Percentiles rank a stretch among this genome's conserved stretches.
Evolutionary conservation across 2,329 filamentous ascomycete species (phyloP).

Genomic region (Akanthomyces uredinophilus): DNA sequence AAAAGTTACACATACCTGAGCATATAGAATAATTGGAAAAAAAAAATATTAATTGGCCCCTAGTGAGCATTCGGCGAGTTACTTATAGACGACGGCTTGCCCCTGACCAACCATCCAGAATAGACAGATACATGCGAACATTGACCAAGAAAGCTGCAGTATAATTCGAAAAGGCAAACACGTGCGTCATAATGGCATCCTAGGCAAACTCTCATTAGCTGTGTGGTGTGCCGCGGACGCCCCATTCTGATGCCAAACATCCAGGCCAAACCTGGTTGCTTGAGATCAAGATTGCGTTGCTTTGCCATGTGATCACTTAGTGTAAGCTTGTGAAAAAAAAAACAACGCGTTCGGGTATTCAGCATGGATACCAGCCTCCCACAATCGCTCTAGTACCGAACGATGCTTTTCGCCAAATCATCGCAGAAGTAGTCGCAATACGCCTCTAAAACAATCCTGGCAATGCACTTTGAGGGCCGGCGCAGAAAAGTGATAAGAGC

Average conservation of each 20-base stretch:
- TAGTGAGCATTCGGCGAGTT: neutral
- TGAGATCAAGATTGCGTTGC: neutral
- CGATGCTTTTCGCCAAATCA: too few species aligned
- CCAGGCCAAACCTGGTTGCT: neutral
- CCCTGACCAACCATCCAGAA: neutral
- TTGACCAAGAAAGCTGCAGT: neutral
- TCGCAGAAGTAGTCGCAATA: too few species aligned
- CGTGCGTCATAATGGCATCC: neutral
- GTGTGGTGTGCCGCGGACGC: neutral
- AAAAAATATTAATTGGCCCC: neutral
- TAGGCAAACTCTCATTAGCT: neutral
- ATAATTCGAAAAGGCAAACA: neutral
- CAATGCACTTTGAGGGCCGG: too few species aligned
- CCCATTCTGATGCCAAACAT: neutral
- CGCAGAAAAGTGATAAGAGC: too few species aligned
- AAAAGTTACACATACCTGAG: neutral
- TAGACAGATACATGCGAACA: neutral
- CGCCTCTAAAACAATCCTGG: too few species aligned
- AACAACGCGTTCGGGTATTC: neutral
- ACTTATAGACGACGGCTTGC: neutral
- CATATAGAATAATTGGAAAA: slow-evolving; percentile 7
- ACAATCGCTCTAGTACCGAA: neutral
- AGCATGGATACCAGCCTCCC: neutral
- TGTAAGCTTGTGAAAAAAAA: neutral
- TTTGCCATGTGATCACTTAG: neutral